Evolutionary conservation across 2,329 filamentous ascomycete species (phyloP).

Genomic region (Colletotrichum tabaci): DNA sequence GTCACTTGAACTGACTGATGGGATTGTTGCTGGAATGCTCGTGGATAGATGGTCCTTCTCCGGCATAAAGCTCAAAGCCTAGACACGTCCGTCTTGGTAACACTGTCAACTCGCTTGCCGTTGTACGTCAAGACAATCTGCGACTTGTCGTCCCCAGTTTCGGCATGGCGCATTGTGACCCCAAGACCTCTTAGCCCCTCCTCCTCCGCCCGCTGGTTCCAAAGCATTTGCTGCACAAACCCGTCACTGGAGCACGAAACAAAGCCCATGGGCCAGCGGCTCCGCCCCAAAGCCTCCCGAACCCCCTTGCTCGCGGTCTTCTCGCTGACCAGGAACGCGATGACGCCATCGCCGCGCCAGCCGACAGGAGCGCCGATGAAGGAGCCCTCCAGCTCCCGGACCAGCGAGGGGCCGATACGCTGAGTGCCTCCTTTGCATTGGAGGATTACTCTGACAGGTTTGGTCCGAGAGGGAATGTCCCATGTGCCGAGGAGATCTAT

Average conservation of each 20-base stretch:
- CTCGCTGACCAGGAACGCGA: conserved; percentile 81
- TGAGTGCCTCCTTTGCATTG: conserved; percentile 79
- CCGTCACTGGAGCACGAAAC: conserved; percentile 74
- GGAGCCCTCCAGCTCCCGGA: conserved; percentile 86
- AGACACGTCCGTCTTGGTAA: background rate
- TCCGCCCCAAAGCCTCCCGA: conserved; percentile 77
- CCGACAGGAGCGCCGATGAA: conserved; percentile 80
- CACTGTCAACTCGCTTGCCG: conserved; percentile 53
- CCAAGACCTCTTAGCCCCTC: conserved; percentile 74
- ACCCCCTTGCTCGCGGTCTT: conserved; percentile 84
- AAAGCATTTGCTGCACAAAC: conserved; percentile 76
- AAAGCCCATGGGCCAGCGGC: conserved; percentile 80
- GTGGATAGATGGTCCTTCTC: background rate
- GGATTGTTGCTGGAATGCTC: background rate
- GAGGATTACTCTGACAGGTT: conserved; percentile 63
- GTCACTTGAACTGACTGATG: background rate
- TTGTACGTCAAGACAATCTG: conserved; percentile 67
- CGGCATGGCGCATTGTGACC: conserved; percentile 62
- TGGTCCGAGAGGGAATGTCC: conserved; percentile 65
- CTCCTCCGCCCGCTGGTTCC: conserved; percentile 77
- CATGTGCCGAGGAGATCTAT: conserved; percentile 83
- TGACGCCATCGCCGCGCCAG: conserved; percentile 76
- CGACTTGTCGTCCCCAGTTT: conserved; percentile 49
- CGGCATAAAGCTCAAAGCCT: conserved; percentile 45
- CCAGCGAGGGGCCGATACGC: conserved; percentile 69